Base-by-base conservation (phyloP, 2,329 filamentous ascomycete species). In the Pseudogymnoascus sp. region DNA sequence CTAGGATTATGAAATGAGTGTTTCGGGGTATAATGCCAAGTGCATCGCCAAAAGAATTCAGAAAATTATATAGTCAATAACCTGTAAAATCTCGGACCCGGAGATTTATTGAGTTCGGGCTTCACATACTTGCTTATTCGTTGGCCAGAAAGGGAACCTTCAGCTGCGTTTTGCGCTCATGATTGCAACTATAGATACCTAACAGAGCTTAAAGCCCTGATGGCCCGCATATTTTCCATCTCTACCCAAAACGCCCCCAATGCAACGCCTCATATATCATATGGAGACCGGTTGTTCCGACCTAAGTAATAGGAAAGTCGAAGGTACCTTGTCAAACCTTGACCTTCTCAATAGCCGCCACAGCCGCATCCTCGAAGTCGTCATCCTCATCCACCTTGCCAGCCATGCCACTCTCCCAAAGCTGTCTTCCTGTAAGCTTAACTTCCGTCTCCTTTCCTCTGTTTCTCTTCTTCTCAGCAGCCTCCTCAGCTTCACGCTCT, bases 381-480 rank as follows among this genome's bases (percentile, higher is more conserved):
- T 85, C 83, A 65, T 86, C 85, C 70, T 87, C 85, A 53, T 88
- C 87, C 66, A 75, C 81, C 77, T 87, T 90, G 59, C 84, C 81
- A 61, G 78, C 88, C 70, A 93, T 75, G 29, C 90, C 90, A 61
- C 81, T 82, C 79, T 93, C 89, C 88, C 90, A 93, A 38, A 93
- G 79, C 72, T 93, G 88, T 71, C 79, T 86, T 16, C 90, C 90
- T 1, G 89, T 87, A 68, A 93, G 76, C 72, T 81, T 87, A 70
- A 80, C 83, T 40, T 87, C 83, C 14, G 90, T 85, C 65, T 90
- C 90, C 80, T 91, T 95, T 65, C 86, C 81, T 71, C 80, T 88
- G 16, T 86, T 85, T 78, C 91, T 88, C 77, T 90, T 92, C 77
- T 91, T 84, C 77, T 96, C 93, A 60, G 93, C 91, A 35, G 86